Evolutionary conservation across 2,329 filamentous ascomycete genomes (phyloP).

Genomic region (Calonectria naviculata): DNA sequence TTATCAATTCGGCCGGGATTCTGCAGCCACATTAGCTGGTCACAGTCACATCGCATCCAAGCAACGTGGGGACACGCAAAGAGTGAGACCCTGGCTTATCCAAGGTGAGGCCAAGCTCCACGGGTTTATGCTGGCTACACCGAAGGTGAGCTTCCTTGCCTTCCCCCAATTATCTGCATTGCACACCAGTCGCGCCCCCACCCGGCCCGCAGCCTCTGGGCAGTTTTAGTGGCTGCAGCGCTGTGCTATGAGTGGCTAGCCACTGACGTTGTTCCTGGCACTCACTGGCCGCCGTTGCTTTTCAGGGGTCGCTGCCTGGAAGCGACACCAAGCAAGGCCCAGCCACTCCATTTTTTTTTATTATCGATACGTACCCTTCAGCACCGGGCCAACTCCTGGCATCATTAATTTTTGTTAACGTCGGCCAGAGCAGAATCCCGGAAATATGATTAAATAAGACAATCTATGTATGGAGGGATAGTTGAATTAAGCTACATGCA

Average conservation of each 20-base stretch:
- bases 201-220: not conserved
- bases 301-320: slow-evolving; percentile 25
- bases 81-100: slow-evolving; percentile 9
- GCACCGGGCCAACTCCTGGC: slow-evolving; percentile 40
- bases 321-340: slow-evolving; percentile 23
- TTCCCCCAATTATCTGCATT: not conserved
- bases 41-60: not conserved
- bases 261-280: not conserved
- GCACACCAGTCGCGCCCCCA: not conserved
- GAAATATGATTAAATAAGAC: not conserved
- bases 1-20: not conserved
- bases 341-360: slow-evolving; percentile 40
- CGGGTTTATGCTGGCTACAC: not conserved
- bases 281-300: not conserved
- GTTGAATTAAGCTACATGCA: not conserved
- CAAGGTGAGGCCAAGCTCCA: slow-evolving; percentile 6
- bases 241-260: not conserved
- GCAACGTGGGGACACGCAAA: not conserved
- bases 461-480: not conserved
- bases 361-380: slow-evolving; percentile 7
- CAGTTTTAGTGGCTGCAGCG: not conserved
- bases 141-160: slow-evolving; percentile 10
- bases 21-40: not conserved
- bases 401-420: slow-evolving; percentile 47
- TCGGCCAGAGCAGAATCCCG: not conserved